phyloP scores from a whole-genome alignment of 2,329 filamentous ascomycete species.

The Botrytis paeoniae region DNA sequence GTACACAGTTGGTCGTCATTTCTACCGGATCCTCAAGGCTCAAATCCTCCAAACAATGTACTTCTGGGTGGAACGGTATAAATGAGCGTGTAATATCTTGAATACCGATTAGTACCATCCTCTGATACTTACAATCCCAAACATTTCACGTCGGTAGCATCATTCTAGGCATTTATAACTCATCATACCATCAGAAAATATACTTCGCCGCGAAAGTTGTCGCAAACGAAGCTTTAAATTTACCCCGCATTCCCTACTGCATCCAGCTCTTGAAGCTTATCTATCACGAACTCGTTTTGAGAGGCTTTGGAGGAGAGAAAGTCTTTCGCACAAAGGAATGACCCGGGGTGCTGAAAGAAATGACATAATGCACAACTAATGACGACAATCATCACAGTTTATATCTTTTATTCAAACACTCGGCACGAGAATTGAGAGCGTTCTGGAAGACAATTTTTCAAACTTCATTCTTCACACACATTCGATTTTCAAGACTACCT shows the following conservation, averaged over 20 bases:
- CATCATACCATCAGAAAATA: not conserved
- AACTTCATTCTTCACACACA: not conserved
- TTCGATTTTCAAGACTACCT: not conserved
- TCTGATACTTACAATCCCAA: not conserved
- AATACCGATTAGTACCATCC: not conserved
- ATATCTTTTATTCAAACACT: not conserved
- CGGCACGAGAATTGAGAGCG: not conserved
- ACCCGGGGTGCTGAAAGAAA: not conserved
- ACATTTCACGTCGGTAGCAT: not conserved
- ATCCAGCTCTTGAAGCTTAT: conserved; percentile 9
- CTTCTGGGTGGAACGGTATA: not conserved
- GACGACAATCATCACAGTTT: not conserved
- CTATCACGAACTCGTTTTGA: not conserved
- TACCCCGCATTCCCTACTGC: conserved; percentile 13
- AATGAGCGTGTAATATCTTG: not conserved
- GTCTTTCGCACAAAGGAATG: not conserved
- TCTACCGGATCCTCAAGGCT: not conserved
- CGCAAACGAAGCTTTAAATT: not conserved
- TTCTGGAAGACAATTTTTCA: not conserved
- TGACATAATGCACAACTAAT: not conserved
- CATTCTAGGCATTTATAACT: not conserved
- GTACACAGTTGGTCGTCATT: not conserved
- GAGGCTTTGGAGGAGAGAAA: not conserved
- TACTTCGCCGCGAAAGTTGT: not conserved
- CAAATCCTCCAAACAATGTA: not conserved